Evolutionary conservation across 2,329 filamentous ascomycete species (phyloP), one percentile per base, ranked within the genome.

Genomic region (Hymenotorrendiella dingleyae): DNA sequence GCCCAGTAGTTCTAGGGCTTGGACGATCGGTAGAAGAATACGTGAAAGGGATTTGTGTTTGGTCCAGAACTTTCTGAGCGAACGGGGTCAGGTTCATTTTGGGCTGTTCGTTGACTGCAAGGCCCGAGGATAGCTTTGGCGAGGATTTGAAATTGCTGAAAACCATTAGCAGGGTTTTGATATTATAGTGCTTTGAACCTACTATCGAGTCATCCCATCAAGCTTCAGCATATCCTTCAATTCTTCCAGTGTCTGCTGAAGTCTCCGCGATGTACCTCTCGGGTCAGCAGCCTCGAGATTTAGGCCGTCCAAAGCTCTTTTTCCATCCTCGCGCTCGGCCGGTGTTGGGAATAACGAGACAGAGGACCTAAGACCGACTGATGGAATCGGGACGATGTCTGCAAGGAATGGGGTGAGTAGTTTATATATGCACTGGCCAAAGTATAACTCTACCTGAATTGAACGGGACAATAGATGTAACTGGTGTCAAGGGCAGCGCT

Each of bases 401-500:
- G 40, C 24, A 44, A n/a, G n/a, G n/a, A n/a, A n/a, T n/a, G n/a
- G n/a, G n/a, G n/a, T n/a, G n/a, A n/a, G n/a, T n/a, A n/a, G n/a
- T n/a, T n/a, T n/a, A n/a, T n/a, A n/a, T n/a, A n/a, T n/a, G n/a
- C n/a, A n/a, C n/a, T n/a, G n/a, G n/a, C n/a, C n/a, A n/a, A n/a
- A n/a, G n/a, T n/a, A n/a, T n/a, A n/a, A n/a, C n/a, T n/a, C n/a
- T 65, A 89, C 86, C 80, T 53, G 84, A 76, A 62, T 84, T 78
- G 63, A 91, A 87, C 3, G 86, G 86, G 40, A 86, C 74, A 36
- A 90, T 83, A 3, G 85, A 88, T 36, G 82, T 86, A 60, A 91
- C 82, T 19, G 87, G 86, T 39, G 86, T 86, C 64, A 82, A 90
- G n/a, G 85, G 84, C 34, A 93, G 70, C 22, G 86, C 86, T 59